Percentiles rank a stretch among this genome's conserved stretches.
phyloP scores from a whole-genome alignment of 768 basidiomycete species.

The Auriculariales sp. region DNA sequence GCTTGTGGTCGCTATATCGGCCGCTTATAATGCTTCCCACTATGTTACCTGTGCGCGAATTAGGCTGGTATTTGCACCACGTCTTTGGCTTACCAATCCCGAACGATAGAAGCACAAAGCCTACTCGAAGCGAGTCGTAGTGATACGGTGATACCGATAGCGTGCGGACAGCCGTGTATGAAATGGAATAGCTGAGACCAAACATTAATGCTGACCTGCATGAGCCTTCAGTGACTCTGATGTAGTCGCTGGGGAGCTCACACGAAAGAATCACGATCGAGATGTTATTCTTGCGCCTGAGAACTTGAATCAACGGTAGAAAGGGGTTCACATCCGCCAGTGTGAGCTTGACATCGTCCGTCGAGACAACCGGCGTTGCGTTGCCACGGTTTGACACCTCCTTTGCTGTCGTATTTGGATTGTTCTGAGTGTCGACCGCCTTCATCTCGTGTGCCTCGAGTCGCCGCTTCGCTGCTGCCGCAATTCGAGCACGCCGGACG shows the following conservation, averaged over 20 bases:
- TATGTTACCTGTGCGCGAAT: slow-evolving; percentile 27
- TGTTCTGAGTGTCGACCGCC: slow-evolving; percentile 12
- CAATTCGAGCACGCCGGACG: too few species aligned
- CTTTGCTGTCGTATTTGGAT: slow-evolving; percentile 12
- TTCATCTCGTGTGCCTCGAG: slow-evolving; percentile 15
- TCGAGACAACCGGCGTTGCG: slow-evolving; percentile 7
- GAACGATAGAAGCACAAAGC: slow-evolving; percentile 60
- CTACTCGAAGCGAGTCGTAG: slow-evolving; percentile 56
- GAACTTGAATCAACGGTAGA: slow-evolving; percentile 40
- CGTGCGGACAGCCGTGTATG: slow-evolving; percentile 63
- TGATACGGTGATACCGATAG: slow-evolving; percentile 41
- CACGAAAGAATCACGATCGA: slow-evolving; percentile 51
- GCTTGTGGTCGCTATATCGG: slow-evolving; percentile 37
- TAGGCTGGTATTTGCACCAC: too few species aligned
- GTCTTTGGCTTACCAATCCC: slow-evolving; percentile 62
- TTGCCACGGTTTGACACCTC: not conserved
- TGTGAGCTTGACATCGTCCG: slow-evolving; percentile 33
- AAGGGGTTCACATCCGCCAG: slow-evolving; percentile 62
- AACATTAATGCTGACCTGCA: slow-evolving; percentile 43
- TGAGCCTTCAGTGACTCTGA: too few species aligned
- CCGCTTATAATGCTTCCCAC: slow-evolving; percentile 43
- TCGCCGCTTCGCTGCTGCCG: too few species aligned
- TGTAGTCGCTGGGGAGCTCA: too few species aligned
- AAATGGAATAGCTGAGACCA: slow-evolving; percentile 51
- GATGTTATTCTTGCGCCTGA: slow-evolving; percentile 53